A percentile compares a stretch with the other conserved stretches of the same genome.
Conservation (phyloP, 2,329 filamentous ascomycete genomes). For the Neoarthrinium moseri region DNA sequence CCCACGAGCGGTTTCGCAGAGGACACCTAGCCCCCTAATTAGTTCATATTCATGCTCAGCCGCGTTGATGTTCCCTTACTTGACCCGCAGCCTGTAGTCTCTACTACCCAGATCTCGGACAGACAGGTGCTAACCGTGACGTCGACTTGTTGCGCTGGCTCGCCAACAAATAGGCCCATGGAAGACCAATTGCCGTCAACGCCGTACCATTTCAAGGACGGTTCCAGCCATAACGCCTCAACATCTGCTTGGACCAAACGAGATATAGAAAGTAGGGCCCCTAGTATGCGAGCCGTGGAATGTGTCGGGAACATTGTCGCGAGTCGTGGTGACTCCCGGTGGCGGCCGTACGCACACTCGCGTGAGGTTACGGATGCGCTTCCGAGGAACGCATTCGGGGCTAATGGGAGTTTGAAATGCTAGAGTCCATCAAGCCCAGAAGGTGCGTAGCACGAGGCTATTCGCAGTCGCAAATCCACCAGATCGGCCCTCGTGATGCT, state of each 20-base stretch:
- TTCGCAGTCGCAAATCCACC: not conserved
- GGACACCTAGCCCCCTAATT: slow-evolving; percentile 31
- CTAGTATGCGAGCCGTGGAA: slow-evolving; percentile 21
- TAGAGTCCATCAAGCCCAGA: not conserved
- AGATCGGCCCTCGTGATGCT: no score
- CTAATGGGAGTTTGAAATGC: not conserved
- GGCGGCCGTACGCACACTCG: slow-evolving; percentile 24
- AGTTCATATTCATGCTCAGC: no score
- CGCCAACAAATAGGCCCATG: slow-evolving; percentile 52
- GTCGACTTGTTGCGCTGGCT: slow-evolving; percentile 50
- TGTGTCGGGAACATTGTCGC: slow-evolving; percentile 23
- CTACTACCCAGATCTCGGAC: slow-evolving; percentile 70
- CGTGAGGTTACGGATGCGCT: slow-evolving; percentile 24
- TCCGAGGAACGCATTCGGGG: slow-evolving; percentile 25
- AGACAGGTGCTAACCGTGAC: slow-evolving; percentile 64
- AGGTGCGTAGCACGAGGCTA: no score
- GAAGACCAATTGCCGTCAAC: slow-evolving; percentile 71
- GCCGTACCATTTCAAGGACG: slow-evolving; percentile 30
- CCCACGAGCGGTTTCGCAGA: slow-evolving; percentile 58
- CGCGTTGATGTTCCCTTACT: no score
- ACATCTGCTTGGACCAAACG: slow-evolving; percentile 21
- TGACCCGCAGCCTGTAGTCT: slow-evolving; percentile 52
- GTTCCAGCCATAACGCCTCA: slow-evolving; percentile 27
- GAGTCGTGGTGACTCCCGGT: slow-evolving; percentile 16
- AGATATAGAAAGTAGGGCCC: slow-evolving; percentile 21